Conservation (phyloP, 768 basidiomycete genomes). For the Podaxis carcinomalis region DNA sequence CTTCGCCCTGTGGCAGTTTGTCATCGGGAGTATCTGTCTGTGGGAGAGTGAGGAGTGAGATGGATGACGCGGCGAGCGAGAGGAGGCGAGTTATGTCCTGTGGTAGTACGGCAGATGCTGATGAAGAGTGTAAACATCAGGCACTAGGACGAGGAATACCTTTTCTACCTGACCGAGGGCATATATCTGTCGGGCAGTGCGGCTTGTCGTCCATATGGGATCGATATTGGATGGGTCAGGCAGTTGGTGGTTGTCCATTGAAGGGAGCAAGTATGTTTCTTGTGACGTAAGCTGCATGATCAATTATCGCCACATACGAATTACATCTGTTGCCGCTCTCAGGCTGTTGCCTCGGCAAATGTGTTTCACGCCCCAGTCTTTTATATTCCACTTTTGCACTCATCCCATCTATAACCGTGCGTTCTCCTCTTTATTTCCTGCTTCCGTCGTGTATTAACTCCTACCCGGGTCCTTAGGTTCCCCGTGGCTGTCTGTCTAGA, state of each 20-base stretch:
- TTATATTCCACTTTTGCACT: not conserved
- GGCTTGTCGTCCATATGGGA: conserved; percentile 77
- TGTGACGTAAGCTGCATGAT: not conserved
- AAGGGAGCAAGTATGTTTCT: conserved; percentile 18
- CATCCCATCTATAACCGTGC: not conserved
- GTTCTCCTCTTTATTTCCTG: not conserved
- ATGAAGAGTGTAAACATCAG: not conserved
- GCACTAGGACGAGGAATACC: conserved; percentile 25
- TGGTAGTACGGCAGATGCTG: not conserved
- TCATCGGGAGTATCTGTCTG: conserved; percentile 73
- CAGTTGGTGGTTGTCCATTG: conserved; percentile 26
- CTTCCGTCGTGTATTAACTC: not conserved
- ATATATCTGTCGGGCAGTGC: conserved; percentile 78
- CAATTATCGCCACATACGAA: not conserved
- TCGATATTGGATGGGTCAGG: conserved; percentile 49
- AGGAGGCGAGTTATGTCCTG: conserved; percentile 79
- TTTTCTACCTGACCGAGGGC: conserved; percentile 80
- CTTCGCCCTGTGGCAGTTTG: conserved; percentile 71
- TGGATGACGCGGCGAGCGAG: conserved; percentile 70
- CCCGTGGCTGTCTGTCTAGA: not conserved
- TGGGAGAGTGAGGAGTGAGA: conserved; percentile 76
- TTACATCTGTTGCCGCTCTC: not conserved
- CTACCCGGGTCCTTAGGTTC: conserved; percentile 9
- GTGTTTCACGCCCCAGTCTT: conserved; percentile 2
- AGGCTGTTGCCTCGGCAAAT: not conserved